These are phyloP conservation scores for Cylindrotheca closterium DNA, from an alignment of 108 stramenopile species.

Conservation along the genomic window DNA sequence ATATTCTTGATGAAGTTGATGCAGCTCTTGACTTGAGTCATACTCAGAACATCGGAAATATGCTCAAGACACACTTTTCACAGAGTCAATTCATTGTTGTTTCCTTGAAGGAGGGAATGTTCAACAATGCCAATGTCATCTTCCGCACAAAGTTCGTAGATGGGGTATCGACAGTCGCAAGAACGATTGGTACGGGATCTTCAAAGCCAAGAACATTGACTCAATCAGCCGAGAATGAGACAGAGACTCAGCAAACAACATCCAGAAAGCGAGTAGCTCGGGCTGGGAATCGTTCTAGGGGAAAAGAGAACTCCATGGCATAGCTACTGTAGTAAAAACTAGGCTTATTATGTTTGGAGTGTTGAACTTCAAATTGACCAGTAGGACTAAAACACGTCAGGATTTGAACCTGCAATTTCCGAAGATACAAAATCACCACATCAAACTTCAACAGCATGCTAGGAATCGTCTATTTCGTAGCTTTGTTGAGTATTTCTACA, in stretches of 20 bases:
- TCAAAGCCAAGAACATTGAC: slow-evolving; percentile 49
- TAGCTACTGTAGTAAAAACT: no score
- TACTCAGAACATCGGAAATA: slow-evolving; percentile 99
- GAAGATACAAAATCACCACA: no score
- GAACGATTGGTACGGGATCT: slow-evolving; percentile 87
- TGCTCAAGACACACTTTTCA: slow-evolving; percentile 98
- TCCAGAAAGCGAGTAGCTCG: slow-evolving; percentile 18
- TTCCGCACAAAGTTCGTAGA: slow-evolving; percentile 99
- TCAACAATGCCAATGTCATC: slow-evolving; percentile 99
- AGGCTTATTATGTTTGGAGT: no score
- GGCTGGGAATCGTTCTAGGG: slow-evolving; percentile 1
- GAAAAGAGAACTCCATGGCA: slow-evolving; percentile 22
- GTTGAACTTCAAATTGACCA: no score
- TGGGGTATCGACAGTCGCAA: slow-evolving; percentile 94
- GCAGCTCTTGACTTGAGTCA: slow-evolving; percentile 98
- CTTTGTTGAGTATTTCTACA: no score
- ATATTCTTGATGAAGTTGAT: slow-evolving; percentile 98
- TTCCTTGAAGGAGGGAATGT: slow-evolving; percentile 99
- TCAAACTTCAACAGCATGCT: no score
- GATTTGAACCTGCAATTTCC: no score
- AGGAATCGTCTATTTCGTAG: no score
- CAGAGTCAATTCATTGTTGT: slow-evolving; percentile 99
- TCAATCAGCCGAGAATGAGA: slow-evolving; percentile 21
- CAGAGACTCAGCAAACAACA: background rate
- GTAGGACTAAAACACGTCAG: no score